phyloP scores from a whole-genome alignment of 31 red algal genomes.

The Porphyra umbilicalis region DNA sequence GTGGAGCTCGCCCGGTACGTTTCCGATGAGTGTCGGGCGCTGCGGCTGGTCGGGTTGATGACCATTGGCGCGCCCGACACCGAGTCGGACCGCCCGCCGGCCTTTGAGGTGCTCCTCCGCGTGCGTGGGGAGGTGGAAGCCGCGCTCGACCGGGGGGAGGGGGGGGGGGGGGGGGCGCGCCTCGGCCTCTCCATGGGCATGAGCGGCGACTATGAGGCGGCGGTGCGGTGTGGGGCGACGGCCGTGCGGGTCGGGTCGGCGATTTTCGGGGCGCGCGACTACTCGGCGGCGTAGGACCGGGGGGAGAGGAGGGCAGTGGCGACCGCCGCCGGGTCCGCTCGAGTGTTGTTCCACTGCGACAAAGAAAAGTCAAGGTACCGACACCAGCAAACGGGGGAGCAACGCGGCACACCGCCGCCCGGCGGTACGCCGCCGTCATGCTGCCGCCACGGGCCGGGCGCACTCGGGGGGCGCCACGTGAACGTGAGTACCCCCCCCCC shows the following conservation, averaged over 20 bases:
- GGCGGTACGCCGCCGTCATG: too few species aligned
- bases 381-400: too few species aligned
- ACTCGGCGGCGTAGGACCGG: constrained; percentile 11
- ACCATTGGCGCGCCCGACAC: constrained; percentile 78
- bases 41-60: constrained; percentile 88
- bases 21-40: constrained; percentile 25
- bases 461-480: too few species aligned
- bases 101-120: constrained; percentile 28
- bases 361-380: too few species aligned
- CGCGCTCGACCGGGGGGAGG: constrained; percentile 19
- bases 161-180: not conserved
- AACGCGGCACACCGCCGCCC: too few species aligned
- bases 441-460: too few species aligned
- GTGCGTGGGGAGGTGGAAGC: constrained; percentile 42
- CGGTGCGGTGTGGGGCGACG: constrained; percentile 71
- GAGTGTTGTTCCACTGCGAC: too few species aligned
- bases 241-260: constrained; percentile 75
- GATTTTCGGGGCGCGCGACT: constrained; percentile 83
- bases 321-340: too few species aligned
- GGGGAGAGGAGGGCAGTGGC: too few species aligned
- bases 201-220: constrained; percentile 87
- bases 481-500: too few species aligned
- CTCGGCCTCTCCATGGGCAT: constrained; percentile 95
- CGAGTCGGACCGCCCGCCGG: constrained; percentile 22
- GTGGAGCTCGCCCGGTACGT: constrained; percentile 45